phyloP scores from a whole-genome alignment of 2,329 filamentous ascomycete genomes.

The Xylariaceae sp. region DNA sequence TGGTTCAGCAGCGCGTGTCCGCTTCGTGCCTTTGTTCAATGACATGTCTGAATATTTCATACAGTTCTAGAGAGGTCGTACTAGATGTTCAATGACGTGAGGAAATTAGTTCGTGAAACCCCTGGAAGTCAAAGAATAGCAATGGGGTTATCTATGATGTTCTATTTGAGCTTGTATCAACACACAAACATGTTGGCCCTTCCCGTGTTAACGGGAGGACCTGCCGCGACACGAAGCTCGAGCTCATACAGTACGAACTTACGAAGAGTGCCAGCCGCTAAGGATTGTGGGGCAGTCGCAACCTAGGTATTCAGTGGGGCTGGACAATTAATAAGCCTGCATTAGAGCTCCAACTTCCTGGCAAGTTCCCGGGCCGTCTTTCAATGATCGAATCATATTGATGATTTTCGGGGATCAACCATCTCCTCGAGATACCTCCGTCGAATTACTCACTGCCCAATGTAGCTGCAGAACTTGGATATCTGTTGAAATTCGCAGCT shows the following conservation, averaged over 20 bases:
- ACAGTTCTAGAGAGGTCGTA: background rate
- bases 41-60: slow-evolving; percentile 21
- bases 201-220: no score
- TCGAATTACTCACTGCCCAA: slow-evolving; percentile 1
- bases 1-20: slow-evolving; percentile 25
- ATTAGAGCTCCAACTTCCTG: background rate
- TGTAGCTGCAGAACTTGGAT: slow-evolving; percentile 6
- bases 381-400: background rate
- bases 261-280: background rate
- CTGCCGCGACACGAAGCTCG: no score
- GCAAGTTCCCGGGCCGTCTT: background rate
- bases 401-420: background rate
- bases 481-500: background rate
- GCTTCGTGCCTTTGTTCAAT: slow-evolving; percentile 24
- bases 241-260: background rate
- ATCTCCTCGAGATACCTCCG: background rate
- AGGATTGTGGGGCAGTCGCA: background rate
- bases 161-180: no score
- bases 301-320: background rate
- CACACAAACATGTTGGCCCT: no score
- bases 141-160: no score
- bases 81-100: no score
- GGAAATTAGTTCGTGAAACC: no score
- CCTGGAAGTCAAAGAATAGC: no score
- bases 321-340: background rate